phyloP scores from a whole-genome alignment of 1,284 basidiomycete species.

The Malassezia psittaci region DNA sequence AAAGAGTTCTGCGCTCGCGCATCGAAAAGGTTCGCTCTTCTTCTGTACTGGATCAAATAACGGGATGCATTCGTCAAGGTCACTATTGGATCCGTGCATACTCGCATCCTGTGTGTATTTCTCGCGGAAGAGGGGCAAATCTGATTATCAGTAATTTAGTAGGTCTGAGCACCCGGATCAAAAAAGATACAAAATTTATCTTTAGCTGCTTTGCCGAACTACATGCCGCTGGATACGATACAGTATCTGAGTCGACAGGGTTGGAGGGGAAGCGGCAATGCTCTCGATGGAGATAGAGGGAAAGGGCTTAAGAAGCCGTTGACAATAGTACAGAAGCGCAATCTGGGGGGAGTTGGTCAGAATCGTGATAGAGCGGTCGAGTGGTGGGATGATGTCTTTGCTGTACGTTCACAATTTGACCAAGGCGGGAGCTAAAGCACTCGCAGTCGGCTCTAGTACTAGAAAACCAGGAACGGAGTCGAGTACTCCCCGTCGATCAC shows the following conservation, averaged over 20 bases:
- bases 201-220: too few relatives aligned
- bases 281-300: conserved; percentile 37
- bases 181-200: too few relatives aligned
- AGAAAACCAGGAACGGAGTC: background rate
- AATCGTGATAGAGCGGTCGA: conserved; percentile 44
- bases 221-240: conserved; percentile 40
- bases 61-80: too few relatives aligned
- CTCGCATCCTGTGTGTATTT: too few relatives aligned
- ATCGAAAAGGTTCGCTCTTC: background rate
- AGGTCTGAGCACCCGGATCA: too few relatives aligned
- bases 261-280: conserved; percentile 40
- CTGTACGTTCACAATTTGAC: conserved; percentile 14
- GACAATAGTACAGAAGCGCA: conserved; percentile 38
- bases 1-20: background rate
- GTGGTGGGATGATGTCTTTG: conserved; percentile 48
- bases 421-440: conserved; percentile 30
- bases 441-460: conserved; percentile 18
- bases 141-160: too few relatives aligned
- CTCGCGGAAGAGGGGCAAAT: too few relatives aligned
- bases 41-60: background rate
- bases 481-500: conserved; percentile 21
- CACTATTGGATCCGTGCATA: too few relatives aligned
- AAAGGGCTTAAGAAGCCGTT: conserved; percentile 44
- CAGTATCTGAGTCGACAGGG: conserved; percentile 35
- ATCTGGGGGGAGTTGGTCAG: conserved; percentile 40